Conservation (phyloP, 345 rosid genomes). For the Iberis pinnata region DNA sequence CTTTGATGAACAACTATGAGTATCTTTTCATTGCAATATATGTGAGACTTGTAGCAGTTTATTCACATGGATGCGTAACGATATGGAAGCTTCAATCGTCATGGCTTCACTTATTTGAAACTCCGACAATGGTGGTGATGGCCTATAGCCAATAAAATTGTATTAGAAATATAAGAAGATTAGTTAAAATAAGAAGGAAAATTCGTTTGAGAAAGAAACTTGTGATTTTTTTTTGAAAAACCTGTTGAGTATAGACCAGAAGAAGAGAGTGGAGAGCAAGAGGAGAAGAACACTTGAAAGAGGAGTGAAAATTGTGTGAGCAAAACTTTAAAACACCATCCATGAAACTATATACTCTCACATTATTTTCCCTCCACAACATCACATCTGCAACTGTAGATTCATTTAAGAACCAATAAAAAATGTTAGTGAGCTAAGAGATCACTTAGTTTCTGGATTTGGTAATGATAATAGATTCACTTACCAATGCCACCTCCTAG, state of each 20-base stretch:
- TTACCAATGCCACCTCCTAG: slow-evolving; percentile 79
- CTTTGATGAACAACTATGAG: slow-evolving; percentile 51
- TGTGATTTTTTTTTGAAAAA: no score
- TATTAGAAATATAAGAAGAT: no score
- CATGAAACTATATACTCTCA: slow-evolving; percentile 59
- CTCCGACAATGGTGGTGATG: slow-evolving; percentile 81
- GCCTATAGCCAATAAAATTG: slow-evolving; percentile 38
- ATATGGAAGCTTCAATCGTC: slow-evolving; percentile 43
- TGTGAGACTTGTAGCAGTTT: slow-evolving; percentile 51
- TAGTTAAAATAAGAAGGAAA: no score
- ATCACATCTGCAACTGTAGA: slow-evolving; percentile 83
- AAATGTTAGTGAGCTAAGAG: no score
- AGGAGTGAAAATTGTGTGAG: slow-evolving; percentile 77
- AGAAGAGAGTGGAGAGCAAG: slow-evolving; percentile 61
- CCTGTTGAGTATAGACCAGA: slow-evolving; percentile 93
- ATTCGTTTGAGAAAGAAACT: no score
- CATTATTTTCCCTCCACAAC: slow-evolving; percentile 69
- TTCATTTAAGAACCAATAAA: slow-evolving; percentile 16
- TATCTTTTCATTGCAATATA: slow-evolving; percentile 66
- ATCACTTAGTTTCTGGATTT: neutral
- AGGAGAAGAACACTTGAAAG: slow-evolving; percentile 82
- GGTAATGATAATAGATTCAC: slow-evolving; percentile 15
- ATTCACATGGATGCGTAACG: slow-evolving; percentile 45
- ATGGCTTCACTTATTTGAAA: slow-evolving; percentile 64
- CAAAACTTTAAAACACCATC: slow-evolving; percentile 82